Conservation (phyloP, 768 basidiomycete species). For the Rickenella mellea region DNA sequence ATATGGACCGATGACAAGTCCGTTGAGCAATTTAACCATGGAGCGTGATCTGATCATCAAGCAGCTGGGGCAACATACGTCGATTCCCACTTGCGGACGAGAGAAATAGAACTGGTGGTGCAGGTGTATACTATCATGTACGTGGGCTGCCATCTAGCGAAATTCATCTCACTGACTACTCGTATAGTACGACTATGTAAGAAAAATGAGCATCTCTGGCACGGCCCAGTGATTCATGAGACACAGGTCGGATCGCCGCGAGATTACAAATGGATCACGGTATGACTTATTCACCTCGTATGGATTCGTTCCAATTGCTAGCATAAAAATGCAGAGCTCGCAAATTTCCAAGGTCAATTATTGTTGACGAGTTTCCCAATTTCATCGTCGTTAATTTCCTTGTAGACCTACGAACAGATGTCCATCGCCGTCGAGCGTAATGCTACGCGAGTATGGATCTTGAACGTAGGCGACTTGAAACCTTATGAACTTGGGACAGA, state of each 20-base stretch:
- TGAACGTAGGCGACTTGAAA: conserved; percentile 72
- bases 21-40: conserved; percentile 8
- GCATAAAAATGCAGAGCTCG: conserved; percentile 27
- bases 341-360: conserved; percentile 47
- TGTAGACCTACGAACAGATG: conserved; percentile 58
- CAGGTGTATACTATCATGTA: conserved; percentile 65
- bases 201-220: conserved; percentile 1
- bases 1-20: conserved; percentile 71
- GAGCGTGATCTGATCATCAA: background rate
- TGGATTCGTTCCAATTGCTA: conserved; percentile 8
- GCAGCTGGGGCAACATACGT: conserved; percentile 61
- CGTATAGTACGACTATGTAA: conserved; percentile 37
- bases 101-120: conserved; percentile 54
- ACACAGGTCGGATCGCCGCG: conserved; percentile 50
- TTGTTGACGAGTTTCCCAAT: background rate
- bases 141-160: conserved; percentile 9
- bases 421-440: conserved; percentile 51
- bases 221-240: background rate
- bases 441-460: conserved; percentile 53
- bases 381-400: background rate
- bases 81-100: conserved; percentile 45
- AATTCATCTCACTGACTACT: conserved; percentile 3
- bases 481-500: conserved; percentile 65
- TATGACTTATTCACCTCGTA: conserved; percentile 9
- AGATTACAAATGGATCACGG: conserved; percentile 67